These are phyloP conservation scores for Russula foetens DNA, from an alignment of 768 basidiomycete species.

Conservation along the genomic window DNA sequence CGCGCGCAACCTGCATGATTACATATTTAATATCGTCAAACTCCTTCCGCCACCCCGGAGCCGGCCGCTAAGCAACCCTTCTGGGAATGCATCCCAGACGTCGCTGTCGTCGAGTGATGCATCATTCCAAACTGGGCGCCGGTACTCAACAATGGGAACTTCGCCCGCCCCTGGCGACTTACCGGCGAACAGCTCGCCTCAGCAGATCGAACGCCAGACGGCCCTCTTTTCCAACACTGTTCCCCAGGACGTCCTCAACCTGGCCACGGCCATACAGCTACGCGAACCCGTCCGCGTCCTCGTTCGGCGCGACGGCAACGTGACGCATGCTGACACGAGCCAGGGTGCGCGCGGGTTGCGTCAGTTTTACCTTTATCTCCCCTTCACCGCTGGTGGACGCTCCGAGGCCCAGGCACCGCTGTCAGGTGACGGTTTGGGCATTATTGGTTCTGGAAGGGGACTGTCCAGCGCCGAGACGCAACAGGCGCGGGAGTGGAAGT, in stretches of 20 bases:
- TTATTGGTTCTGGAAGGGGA: constrained; percentile 88
- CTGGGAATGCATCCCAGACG: constrained; percentile 22
- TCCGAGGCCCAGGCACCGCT: constrained; percentile 41
- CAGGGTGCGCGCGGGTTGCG: constrained; percentile 79
- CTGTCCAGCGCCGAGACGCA: constrained; percentile 73
- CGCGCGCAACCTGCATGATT: constrained; percentile 92
- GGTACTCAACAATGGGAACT: constrained; percentile 49
- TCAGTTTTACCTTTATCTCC: constrained; percentile 94
- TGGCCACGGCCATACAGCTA: constrained; percentile 87
- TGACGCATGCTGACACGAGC: constrained; percentile 56
- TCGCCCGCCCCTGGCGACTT: constrained; percentile 39
- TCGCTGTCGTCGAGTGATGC: constrained; percentile 16
- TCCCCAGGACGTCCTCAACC: constrained; percentile 94
- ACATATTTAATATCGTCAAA: constrained; percentile 89
- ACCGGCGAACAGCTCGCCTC: constrained; percentile 27
- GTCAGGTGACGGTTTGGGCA: constrained; percentile 62
- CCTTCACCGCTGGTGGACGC: constrained; percentile 83
- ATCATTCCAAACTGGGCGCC: constrained; percentile 33
- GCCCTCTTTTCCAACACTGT: constrained; percentile 98
- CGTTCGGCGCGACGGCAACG: constrained; percentile 84
- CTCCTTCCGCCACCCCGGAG: constrained; percentile 84
- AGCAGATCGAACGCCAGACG: constrained; percentile 71
- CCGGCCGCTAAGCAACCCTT: constrained; percentile 44
- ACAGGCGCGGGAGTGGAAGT: constrained; percentile 89
- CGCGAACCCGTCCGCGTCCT: constrained; percentile 97